Evolutionary conservation across 768 basidiomycete genomes (phyloP), one percentile per base, ranked within the genome.

Genomic region (Amanita muscaria): DNA sequence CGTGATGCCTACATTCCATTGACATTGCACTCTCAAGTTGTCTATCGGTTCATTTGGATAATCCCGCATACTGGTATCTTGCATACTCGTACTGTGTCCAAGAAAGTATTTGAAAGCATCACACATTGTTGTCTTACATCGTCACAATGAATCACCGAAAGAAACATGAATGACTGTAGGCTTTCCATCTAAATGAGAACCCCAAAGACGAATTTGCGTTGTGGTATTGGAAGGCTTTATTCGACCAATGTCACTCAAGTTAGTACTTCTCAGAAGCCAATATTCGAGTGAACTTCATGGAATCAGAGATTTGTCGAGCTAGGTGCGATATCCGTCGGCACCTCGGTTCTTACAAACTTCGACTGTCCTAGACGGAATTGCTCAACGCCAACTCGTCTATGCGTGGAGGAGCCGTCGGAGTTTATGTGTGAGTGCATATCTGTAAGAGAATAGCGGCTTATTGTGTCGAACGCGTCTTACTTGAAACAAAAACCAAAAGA

Each of bases 1-100:
- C 12, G 73, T 82, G 52, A 91, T 91, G 88, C 88, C 88, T 29
- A 90, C 85, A 19, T 77, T 86, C 56, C 70, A 76, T 49, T 84
- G 61, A 76, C 6, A 30, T 19, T 29, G 6, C 27, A n/a, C n/a
- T 29, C 12, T 29, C 6, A 6, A 29, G 12, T 29, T 12, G 12
- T 29, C 27, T 29, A 29, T 29, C 12, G 8, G 14, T 12, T 12
- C 39, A 27, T 22, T 8, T 7, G 9, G 7, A 11, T 36, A 18
- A 18, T 10, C 10, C 11, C 9, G 15, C 6, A 8, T 36, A 11
- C 7, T 18, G 34, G n/a, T n/a, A n/a, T n/a, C n/a, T n/a, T n/a
- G n/a, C n/a, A n/a, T n/a, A n/a, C n/a, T n/a, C n/a, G n/a, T n/a
- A 83, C 69, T 22, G 79, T 57, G 56, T 92, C 87, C 29, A 93